Base-by-base conservation (phyloP, 805 yeast genomes). In the Cyberlindnera euphorbiiphila region DNA sequence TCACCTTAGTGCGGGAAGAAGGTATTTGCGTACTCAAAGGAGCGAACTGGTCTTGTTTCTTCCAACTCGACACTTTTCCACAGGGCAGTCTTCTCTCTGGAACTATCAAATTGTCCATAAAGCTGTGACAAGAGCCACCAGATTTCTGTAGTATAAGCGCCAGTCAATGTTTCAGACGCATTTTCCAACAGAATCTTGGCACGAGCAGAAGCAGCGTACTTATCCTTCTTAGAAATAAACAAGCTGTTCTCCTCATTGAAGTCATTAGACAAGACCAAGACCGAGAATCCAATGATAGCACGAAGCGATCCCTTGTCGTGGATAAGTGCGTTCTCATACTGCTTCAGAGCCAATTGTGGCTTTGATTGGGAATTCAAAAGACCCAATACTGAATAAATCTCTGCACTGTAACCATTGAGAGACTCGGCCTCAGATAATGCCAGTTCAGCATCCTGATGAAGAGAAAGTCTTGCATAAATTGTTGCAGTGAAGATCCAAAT, bases 401-500 rank as follows among this genome's bases (percentile, higher is more conserved):
- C 68, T 20, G 66, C 60, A 25, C 69, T 72, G 10, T 74, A 69
- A 23, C 65, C 64, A 35, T 52, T 61, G 3, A 70, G 65, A 2
- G 66, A 59, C 40, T 74, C 81, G 1, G 94, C 86, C 57, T 87
- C 96, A 7, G 71, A 68, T 5, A 87, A 69, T 32, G 95, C 81
- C 41, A 73, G 78, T 49, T 78, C 78, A 1, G 89, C 77, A 36
- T 86, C 94, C 3, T 64, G 69, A 1, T 62, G 45, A 26, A 74
- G 57, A 1, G 74, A 78, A 6, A 73, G 68, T 41, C 74, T 72
- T 49, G 73, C 62, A 54, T 85, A 87, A 19, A 86, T 61, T 25
- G 71, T 69, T 1, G 87, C 71, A 0, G 85, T 70, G 74, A 87
- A 76, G 34, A 88, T 56, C 96, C 96, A 88, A 17, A 85, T 53